A percentile compares a stretch with the other conserved stretches of the same genome.
Evolutionary conservation across 352 stramenopile species (phyloP).

Genomic region (Phytophthora fragariaefolia): DNA sequence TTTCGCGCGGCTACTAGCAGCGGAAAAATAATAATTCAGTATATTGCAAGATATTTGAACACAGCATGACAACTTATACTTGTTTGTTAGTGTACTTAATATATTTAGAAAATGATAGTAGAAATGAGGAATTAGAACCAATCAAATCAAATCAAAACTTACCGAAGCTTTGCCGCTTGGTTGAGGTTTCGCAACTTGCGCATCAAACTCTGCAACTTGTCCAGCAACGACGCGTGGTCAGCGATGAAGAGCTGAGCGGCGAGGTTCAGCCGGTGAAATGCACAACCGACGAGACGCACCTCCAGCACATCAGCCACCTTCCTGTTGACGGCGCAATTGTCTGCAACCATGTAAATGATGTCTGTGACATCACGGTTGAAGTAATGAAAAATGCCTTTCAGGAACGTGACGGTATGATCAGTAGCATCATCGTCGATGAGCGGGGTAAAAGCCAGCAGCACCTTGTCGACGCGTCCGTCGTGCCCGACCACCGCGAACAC

Average conservation of each 20-base stretch:
- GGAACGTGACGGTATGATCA: conserved; percentile 9
- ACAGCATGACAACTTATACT: too few species aligned
- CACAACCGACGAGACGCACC: background rate
- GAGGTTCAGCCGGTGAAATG: background rate
- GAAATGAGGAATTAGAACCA: too few species aligned
- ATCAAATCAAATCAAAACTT: background rate
- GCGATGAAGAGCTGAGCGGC: background rate
- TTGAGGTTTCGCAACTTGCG: conserved; percentile 7
- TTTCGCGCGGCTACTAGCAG: too few species aligned
- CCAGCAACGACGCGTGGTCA: background rate
- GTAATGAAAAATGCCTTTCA: background rate
- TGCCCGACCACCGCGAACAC: conserved; percentile 4
- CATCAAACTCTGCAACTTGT: background rate
- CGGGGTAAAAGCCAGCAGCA: background rate
- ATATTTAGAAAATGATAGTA: too few species aligned
- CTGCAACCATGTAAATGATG: background rate
- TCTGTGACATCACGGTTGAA: background rate
- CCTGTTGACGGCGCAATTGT: conserved; percentile 7
- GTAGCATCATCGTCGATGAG: background rate
- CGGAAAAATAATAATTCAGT: too few species aligned
- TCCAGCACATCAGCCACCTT: background rate
- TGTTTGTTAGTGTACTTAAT: too few species aligned
- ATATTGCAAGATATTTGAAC: too few species aligned
- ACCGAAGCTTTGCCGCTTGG: background rate
- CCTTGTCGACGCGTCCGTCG: background rate